Conservation (phyloP, 106 monocot species). For the Dioscorea alata region DNA sequence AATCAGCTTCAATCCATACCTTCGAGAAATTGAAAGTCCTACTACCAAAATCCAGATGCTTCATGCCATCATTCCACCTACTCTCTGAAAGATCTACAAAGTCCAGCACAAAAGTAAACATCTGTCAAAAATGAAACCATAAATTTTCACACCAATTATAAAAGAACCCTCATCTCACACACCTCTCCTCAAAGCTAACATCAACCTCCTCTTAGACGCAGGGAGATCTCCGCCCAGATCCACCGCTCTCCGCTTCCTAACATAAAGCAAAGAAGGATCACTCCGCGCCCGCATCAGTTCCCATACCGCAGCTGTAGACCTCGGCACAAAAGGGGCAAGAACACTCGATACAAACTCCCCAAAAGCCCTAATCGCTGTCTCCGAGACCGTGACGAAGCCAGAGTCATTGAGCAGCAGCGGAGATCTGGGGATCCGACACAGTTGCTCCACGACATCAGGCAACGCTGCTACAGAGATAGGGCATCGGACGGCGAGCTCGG, state of each 20-base stretch:
- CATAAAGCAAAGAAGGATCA: conserved; percentile 7
- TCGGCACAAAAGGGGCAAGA: conserved; percentile 8
- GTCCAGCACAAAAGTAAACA: conserved; percentile 8
- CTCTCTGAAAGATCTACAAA: conserved; percentile 8
- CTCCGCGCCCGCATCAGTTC: conserved; percentile 19
- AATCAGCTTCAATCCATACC: neutral
- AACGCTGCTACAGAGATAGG: conserved; percentile 3
- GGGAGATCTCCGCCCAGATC: conserved; percentile 3
- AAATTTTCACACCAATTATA: neutral
- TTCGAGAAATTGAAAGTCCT: neutral
- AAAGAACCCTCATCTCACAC: neutral
- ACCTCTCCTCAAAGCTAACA: conserved; percentile 21
- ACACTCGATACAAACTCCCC: conserved; percentile 17
- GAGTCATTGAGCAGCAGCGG: conserved; percentile 30
- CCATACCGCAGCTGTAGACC: conserved; percentile 9
- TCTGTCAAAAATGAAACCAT: neutral
- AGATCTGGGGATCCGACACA: conserved; percentile 61
- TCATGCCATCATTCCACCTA: neutral
- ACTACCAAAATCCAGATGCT: neutral
- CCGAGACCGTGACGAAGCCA: conserved; percentile 34
- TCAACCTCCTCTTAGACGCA: conserved; percentile 28
- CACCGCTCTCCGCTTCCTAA: conserved; percentile 48
- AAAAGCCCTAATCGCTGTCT: conserved; percentile 17
- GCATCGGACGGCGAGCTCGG: conserved; percentile 34
- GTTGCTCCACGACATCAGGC: conserved; percentile 34